Conservation (phyloP, 768 basidiomycete genomes). For the Obba rivulosa region DNA sequence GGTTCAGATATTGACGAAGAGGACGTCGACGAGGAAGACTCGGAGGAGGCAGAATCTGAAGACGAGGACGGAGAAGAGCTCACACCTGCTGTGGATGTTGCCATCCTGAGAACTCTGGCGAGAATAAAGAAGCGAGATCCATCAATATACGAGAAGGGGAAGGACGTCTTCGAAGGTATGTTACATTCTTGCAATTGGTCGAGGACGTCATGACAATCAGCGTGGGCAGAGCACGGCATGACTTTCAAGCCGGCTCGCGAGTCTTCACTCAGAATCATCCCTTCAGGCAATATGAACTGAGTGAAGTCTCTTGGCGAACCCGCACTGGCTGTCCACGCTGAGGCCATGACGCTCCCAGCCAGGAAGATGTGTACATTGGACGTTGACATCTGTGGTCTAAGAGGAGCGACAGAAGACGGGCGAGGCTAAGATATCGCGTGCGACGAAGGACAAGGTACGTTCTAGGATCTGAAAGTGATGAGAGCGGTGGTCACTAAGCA, state of each 20-base stretch:
- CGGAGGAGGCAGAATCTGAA: slow-evolving; percentile 77
- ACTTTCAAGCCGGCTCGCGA: no score
- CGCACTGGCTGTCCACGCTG: no score
- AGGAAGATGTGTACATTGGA: no score
- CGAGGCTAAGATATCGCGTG: slow-evolving; percentile 19
- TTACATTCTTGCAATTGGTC: neutral
- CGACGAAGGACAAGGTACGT: slow-evolving; percentile 48
- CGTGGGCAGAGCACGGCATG: no score
- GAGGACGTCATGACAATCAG: neutral
- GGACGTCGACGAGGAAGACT: slow-evolving; percentile 52
- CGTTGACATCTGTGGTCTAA: slow-evolving; percentile 19
- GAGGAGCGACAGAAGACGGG: slow-evolving; percentile 62
- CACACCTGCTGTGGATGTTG: slow-evolving; percentile 89
- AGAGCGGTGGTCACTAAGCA: neutral
- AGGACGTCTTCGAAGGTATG: slow-evolving; percentile 78
- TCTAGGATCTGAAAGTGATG: neutral
- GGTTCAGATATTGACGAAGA: slow-evolving; percentile 63
- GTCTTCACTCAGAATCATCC: no score
- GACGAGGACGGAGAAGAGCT: slow-evolving; percentile 95
- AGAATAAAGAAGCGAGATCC: slow-evolving; percentile 82
- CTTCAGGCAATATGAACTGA: no score
- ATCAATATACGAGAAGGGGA: slow-evolving; percentile 68
- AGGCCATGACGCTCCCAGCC: no score
- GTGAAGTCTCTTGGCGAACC: neutral
- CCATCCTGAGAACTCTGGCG: slow-evolving; percentile 86